phyloP scores from a whole-genome alignment of 2,329 filamentous ascomycete genomes.

The Exophiala calicioides region DNA sequence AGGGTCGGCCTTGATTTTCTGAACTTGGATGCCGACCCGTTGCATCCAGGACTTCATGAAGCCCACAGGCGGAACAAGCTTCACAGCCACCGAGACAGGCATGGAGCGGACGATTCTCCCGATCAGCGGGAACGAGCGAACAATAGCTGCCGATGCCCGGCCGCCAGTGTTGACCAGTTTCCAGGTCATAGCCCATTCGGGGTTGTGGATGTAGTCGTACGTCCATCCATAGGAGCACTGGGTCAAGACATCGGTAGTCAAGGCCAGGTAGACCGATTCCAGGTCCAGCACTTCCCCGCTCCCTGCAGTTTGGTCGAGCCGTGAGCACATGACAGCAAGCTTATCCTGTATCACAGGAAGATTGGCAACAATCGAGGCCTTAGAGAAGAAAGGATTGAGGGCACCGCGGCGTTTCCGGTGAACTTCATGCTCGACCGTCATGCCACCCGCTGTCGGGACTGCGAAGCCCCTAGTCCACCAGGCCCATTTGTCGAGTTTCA shows the following conservation, averaged over 20 bases:
- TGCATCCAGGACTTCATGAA: constrained; percentile 27
- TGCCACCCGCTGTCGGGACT: constrained; percentile 18
- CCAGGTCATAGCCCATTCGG: constrained; percentile 30
- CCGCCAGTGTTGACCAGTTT: constrained; percentile 28
- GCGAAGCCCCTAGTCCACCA: constrained; percentile 21
- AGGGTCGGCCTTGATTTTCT: constrained; percentile 24
- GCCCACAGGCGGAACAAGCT: constrained; percentile 20
- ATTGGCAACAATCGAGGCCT: constrained; percentile 39
- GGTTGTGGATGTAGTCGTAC: constrained; percentile 36
- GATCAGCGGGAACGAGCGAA: constrained; percentile 31
- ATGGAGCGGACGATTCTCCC: constrained; percentile 25
- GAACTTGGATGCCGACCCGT: constrained; percentile 21
- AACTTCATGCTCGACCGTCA: constrained; percentile 42
- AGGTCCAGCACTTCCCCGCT: constrained; percentile 20
- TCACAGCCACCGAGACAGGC: constrained; percentile 19
- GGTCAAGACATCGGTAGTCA: constrained; percentile 41
- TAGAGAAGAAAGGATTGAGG: constrained; percentile 49
- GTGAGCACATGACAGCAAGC: constrained; percentile 21
- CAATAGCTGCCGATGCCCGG: constrained; percentile 20
- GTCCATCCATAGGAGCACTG: constrained; percentile 40
- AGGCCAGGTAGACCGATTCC: constrained; percentile 22
- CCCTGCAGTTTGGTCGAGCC: constrained; percentile 19
- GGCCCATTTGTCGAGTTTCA: constrained; percentile 27
- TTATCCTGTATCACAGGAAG: constrained; percentile 41
- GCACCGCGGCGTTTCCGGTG: constrained; percentile 46